These are phyloP conservation scores for Aureobasidium pullulans DNA, from an alignment of 2,329 filamentous ascomycete species.

Conservation along the genomic window DNA sequence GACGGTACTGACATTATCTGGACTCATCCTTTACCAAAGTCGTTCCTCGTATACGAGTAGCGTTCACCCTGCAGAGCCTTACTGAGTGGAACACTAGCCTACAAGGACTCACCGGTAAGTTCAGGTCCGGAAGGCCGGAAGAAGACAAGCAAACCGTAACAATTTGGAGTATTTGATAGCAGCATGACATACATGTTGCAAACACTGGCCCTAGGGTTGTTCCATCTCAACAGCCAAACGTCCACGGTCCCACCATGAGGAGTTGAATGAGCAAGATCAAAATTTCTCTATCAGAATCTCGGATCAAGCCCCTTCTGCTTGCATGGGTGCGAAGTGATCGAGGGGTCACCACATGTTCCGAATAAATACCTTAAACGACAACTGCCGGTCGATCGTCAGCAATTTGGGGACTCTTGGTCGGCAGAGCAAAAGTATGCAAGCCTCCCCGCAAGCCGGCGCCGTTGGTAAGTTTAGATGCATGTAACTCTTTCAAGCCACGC, in stretches of 20 bases:
- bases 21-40: not conserved
- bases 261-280: too few relatives aligned
- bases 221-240: too few relatives aligned
- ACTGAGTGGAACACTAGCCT: too few relatives aligned
- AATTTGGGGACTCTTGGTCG: not conserved
- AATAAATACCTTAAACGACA: conserved; percentile 7
- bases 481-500: not conserved
- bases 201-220: too few relatives aligned
- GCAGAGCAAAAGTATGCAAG: not conserved
- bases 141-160: too few relatives aligned
- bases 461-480: not conserved
- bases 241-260: too few relatives aligned
- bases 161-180: too few relatives aligned
- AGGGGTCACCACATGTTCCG: not conserved
- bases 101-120: too few relatives aligned
- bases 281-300: not conserved
- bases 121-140: too few relatives aligned
- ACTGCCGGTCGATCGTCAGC: conserved; percentile 9
- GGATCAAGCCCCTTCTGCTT: not conserved
- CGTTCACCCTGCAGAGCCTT: too few relatives aligned
- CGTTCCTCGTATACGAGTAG: not conserved
- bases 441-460: conserved; percentile 1
- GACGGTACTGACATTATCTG: not conserved
- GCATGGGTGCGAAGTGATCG: not conserved
- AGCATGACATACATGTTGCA: too few relatives aligned